Percentiles rank a stretch among this genome's conserved stretches.
These are phyloP conservation scores for Casuarina equisetifolia DNA, from an alignment of 306 rosid species.

Conservation along the genomic window DNA sequence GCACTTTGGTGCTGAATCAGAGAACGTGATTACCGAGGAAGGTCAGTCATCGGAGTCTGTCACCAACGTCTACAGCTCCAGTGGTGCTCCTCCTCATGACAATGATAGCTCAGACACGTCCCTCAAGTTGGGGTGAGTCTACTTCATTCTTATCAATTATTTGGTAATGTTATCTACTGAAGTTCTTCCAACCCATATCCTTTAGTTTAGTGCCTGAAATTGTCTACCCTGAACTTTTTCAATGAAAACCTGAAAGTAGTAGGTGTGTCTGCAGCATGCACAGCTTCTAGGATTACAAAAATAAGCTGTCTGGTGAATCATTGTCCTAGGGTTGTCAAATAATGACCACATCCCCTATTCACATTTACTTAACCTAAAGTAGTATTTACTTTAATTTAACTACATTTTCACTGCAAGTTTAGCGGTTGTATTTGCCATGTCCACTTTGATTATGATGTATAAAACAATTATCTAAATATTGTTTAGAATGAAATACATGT, in stretches of 20 bases:
- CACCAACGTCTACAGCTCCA: constrained; percentile 61
- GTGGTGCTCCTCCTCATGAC: constrained; percentile 60
- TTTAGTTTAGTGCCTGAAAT: no score
- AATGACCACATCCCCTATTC: background rate
- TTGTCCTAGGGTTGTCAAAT: background rate
- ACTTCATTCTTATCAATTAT: background rate
- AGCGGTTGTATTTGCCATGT: no score
- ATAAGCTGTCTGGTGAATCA: background rate
- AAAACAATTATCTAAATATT: no score
- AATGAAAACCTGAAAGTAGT: background rate
- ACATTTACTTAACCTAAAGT: background rate
- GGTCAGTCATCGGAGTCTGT: constrained; percentile 90
- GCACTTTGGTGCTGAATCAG: constrained; percentile 44
- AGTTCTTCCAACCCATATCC: no score
- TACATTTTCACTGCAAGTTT: no score
- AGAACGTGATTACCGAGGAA: constrained; percentile 47
- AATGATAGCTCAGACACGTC: constrained; percentile 79
- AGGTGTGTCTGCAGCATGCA: background rate
- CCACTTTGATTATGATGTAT: no score
- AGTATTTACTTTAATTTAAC: no score
- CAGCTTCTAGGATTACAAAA: background rate
- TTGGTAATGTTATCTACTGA: no score
- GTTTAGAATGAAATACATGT: no score
- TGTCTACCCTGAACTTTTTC: no score
- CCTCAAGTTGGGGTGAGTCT: constrained; percentile 80